Conservation (phyloP, 306 rosid species). For the Alnus rubra region DNA sequence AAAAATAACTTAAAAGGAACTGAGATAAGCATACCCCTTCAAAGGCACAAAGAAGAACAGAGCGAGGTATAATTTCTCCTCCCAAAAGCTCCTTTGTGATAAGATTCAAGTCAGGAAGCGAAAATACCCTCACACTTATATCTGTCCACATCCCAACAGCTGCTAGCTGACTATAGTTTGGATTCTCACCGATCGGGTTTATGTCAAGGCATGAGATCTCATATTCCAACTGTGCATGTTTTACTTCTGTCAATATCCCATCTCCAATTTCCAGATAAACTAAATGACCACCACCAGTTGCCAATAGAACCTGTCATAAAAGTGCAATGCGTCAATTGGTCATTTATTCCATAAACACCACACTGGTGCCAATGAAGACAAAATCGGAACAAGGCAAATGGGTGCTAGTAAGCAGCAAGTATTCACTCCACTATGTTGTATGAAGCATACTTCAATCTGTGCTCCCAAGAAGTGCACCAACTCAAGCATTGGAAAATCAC, state of each 20-base stretch:
- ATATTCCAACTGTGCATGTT: slow-evolving; percentile 74
- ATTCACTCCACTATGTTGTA: neutral
- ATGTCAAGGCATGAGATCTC: slow-evolving; percentile 97
- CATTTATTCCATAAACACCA: neutral
- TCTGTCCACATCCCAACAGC: slow-evolving; percentile 99
- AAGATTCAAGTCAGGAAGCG: slow-evolving; percentile 87
- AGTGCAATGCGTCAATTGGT: slow-evolving; percentile 13
- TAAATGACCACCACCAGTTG: slow-evolving; percentile 92
- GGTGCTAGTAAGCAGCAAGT: neutral
- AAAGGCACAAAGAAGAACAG: slow-evolving; percentile 96
- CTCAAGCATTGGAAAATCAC: neutral
- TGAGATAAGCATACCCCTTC: slow-evolving; percentile 75
- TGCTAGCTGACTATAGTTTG: slow-evolving; percentile 79
- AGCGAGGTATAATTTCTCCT: slow-evolving; percentile 98
- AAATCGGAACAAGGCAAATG: neutral
- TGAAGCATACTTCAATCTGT: neutral
- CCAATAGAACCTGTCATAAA: slow-evolving; percentile 84
- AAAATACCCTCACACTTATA: slow-evolving; percentile 82
- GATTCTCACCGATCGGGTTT: slow-evolving; percentile 87
- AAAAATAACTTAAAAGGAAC: neutral
- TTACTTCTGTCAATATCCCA: slow-evolving; percentile 60
- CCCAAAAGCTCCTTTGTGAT: slow-evolving; percentile 89
- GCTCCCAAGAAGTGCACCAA: neutral
- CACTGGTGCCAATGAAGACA: neutral
- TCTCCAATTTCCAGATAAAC: slow-evolving; percentile 93